Evolutionary conservation across 768 basidiomycete species (phyloP).

Genomic region (Lentinula aciculospora): DNA sequence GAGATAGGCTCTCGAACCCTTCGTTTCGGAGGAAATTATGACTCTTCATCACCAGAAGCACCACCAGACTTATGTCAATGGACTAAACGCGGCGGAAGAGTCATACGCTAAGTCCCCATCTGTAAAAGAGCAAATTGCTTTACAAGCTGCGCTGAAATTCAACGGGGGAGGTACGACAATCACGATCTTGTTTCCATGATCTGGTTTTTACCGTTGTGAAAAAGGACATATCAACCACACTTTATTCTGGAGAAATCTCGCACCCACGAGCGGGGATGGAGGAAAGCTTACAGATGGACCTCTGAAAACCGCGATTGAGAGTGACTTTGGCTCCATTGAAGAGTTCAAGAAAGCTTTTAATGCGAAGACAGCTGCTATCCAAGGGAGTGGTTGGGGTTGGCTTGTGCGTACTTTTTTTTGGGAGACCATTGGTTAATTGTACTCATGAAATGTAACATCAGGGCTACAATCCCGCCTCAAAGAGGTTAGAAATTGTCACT

Average conservation of each 20-base stretch:
- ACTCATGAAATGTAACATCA: constrained; percentile 17
- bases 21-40: constrained; percentile 92
- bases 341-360: constrained; percentile 85
- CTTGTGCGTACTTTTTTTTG: constrained; percentile 43
- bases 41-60: constrained; percentile 89
- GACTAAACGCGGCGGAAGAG: constrained; percentile 89
- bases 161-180: constrained; percentile 76
- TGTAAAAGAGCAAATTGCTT: constrained; percentile 69
- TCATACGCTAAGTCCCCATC: constrained; percentile 62
- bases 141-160: constrained; percentile 93
- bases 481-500: constrained; percentile 85
- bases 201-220: not conserved
- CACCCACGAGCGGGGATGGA: constrained; percentile 59
- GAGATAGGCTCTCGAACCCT: constrained; percentile 79
- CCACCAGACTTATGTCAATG: constrained; percentile 90
- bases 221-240: constrained; percentile 91
- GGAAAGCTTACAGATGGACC: constrained; percentile 61
- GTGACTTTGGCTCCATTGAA: constrained; percentile 85
- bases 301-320: constrained; percentile 69
- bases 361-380: constrained; percentile 82
- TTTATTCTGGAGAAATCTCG: constrained; percentile 97
- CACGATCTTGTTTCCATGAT: no score
- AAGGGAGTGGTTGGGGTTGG: constrained; percentile 99
- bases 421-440: not conserved
- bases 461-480: constrained; percentile 63